Percentiles rank a stretch among this genome's conserved stretches.
These are phyloP conservation scores for Kluyveromyces sp. DNA, from an alignment of 1,139 yeast species.

Conservation along the genomic window DNA sequence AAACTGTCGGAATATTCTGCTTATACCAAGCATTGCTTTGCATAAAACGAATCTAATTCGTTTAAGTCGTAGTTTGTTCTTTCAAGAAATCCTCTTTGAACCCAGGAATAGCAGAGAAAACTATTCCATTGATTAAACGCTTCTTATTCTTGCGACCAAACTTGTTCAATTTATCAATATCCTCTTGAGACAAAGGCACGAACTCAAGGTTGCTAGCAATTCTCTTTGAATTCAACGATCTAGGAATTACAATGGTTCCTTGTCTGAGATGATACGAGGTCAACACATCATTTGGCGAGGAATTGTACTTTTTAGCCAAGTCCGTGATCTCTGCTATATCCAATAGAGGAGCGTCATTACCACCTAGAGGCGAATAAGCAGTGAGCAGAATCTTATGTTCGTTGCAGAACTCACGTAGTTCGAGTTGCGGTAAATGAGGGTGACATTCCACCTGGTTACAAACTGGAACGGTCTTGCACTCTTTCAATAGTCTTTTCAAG, in stretches of 20 bases:
- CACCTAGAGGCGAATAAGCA: slow-evolving; percentile 59
- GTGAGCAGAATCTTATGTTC: slow-evolving; percentile 42
- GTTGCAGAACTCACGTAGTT: slow-evolving; percentile 40
- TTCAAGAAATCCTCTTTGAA: slow-evolving; percentile 17
- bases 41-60: not conserved
- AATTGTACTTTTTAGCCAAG: slow-evolving; percentile 41
- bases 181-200: slow-evolving; percentile 40
- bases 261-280: slow-evolving; percentile 50
- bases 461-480: slow-evolving; percentile 42
- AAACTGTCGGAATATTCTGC: too few species aligned
- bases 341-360: slow-evolving; percentile 46
- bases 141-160: slow-evolving; percentile 42
- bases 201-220: slow-evolving; percentile 30
- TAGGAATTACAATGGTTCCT: slow-evolving; percentile 48
- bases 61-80: not conserved
- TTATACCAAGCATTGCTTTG: too few species aligned
- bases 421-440: slow-evolving; percentile 50
- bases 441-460: slow-evolving; percentile 55
- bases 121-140: slow-evolving; percentile 32
- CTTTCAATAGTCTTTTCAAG: slow-evolving; percentile 41
- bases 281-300: slow-evolving; percentile 41
- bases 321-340: slow-evolving; percentile 37
- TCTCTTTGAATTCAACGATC: slow-evolving; percentile 39
- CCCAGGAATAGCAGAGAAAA: slow-evolving; percentile 26
- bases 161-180: slow-evolving; percentile 37